Evolutionary conservation across 257 asterid species (phyloP), one percentile per base, ranked within the genome.

Genomic region (Lycium ferocissimum): DNA sequence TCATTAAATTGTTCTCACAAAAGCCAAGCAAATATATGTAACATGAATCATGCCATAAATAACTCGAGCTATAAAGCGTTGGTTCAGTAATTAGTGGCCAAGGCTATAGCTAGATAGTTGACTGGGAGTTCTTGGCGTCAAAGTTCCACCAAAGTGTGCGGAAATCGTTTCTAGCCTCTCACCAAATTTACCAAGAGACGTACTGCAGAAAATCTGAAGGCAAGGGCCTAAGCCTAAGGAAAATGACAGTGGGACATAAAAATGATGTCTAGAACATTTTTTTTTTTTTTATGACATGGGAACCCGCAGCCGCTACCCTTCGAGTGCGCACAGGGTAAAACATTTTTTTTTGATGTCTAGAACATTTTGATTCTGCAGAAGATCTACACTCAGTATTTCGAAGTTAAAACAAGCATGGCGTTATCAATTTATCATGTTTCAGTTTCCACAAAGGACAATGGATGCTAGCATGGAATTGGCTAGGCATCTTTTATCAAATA

Each of bases 251-350:
- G 40, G 61, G 40, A 22, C 43, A 47, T 73, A 49, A 73, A 73
- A 73, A 26, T 37, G 47, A 73, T 73, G 61, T 73, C 81, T 45
- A 73, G 80, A 10, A 73, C 59, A n/a, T n/a, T n/a, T 57, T 2
- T 26, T n/a, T 57, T 2, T 26, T 26, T 26, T 26, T 26, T 26
- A 26, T 26, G 33, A 26, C 33, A 26, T 26, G 33, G 33, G 33
- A 26, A 26, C 33, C 33, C 33, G 33, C 33, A 26, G 33, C 33
- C 33, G 33, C 33, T 26, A 26, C 33, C 33, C 33, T 26, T 26
- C 33, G 33, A 26, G 33, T 26, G 33, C 33, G 1, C 33, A 26
- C 33, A 26, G 33, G 33, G 33, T 26, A 26, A 26, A 26, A 26
- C 33, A 26, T 26, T 26, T 26, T 26, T 26, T 26, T 26, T 26